These are phyloP conservation scores for Solanum hybrid DNA, from an alignment of 305 asterid genomes.

Conservation along the genomic window DNA sequence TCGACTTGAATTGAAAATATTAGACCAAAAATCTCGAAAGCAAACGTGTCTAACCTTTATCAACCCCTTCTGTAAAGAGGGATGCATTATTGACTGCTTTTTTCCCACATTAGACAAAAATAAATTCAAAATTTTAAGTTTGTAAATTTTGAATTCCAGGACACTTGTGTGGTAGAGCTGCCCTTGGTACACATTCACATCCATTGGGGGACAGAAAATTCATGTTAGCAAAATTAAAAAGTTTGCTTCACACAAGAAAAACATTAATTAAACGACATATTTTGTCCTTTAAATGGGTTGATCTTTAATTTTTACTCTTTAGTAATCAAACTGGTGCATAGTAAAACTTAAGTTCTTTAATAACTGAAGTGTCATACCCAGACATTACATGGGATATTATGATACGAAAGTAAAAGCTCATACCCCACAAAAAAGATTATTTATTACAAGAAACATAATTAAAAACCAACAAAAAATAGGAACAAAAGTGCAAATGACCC, in stretches of 20 bases:
- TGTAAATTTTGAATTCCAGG: background rate
- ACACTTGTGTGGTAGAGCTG: background rate
- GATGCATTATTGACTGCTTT: background rate
- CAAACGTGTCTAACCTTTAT: background rate
- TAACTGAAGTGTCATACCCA: background rate
- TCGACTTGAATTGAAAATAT: background rate
- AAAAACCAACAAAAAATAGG: background rate
- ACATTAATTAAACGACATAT: background rate
- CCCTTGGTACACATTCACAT: background rate
- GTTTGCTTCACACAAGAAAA: background rate
- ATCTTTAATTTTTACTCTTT: background rate
- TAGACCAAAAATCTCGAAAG: background rate
- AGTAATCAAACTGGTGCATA: background rate
- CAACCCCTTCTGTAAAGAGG: background rate
- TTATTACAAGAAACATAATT: background rate
- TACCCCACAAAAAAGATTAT: background rate
- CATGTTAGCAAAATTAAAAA: background rate
- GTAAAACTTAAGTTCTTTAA: background rate
- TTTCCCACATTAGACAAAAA: background rate
- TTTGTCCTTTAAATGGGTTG: background rate
- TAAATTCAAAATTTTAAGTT: background rate
- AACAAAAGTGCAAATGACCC: background rate
- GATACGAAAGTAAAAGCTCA: background rate
- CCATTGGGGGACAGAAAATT: background rate
- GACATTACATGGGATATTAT: background rate